Percentiles rank a stretch among this genome's conserved stretches.
Evolutionary conservation across 192 early-diverging fungal species (phyloP).

Genomic region (Powellomyces hirtus): DNA sequence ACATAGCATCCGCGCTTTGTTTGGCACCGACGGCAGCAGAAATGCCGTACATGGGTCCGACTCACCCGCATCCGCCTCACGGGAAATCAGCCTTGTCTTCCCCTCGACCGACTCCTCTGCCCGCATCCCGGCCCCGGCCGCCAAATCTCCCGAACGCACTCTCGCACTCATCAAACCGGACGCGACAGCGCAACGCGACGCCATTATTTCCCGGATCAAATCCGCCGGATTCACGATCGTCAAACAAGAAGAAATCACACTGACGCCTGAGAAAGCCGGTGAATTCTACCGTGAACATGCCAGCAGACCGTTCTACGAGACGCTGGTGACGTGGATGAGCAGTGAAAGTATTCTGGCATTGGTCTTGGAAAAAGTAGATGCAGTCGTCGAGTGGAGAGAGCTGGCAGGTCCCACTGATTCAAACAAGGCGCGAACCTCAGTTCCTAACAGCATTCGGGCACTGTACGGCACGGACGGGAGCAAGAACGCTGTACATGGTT

Average conservation of each 20-base stretch:
- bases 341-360: conserved; percentile 55
- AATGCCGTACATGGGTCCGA: conserved; percentile 65
- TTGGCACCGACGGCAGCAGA: conserved; percentile 47
- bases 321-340: conserved; percentile 54
- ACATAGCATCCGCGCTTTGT: conserved; percentile 45
- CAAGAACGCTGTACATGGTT: conserved; percentile 46
- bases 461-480: conserved; percentile 40
- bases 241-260: conserved; percentile 41
- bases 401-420: conserved; percentile 54
- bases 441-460: conserved; percentile 41
- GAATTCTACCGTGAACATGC: conserved; percentile 54
- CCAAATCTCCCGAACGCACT: conserved; percentile 29
- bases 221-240: conserved; percentile 46
- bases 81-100: conserved; percentile 40
- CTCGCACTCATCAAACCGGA: conserved; percentile 57
- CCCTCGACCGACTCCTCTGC: conserved; percentile 17
- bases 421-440: conserved; percentile 45
- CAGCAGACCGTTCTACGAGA: conserved; percentile 44
- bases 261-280: conserved; percentile 36
- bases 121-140: neutral
- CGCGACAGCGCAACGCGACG: conserved; percentile 43
- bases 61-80: conserved; percentile 43
- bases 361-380: conserved; percentile 49
- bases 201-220: conserved; percentile 41
- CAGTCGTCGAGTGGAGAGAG: conserved; percentile 47